Percentiles rank a stretch among this genome's conserved stretches.
Conservation (phyloP, 495 filamentous ascomycete species). For the Penicillium desertorum region DNA sequence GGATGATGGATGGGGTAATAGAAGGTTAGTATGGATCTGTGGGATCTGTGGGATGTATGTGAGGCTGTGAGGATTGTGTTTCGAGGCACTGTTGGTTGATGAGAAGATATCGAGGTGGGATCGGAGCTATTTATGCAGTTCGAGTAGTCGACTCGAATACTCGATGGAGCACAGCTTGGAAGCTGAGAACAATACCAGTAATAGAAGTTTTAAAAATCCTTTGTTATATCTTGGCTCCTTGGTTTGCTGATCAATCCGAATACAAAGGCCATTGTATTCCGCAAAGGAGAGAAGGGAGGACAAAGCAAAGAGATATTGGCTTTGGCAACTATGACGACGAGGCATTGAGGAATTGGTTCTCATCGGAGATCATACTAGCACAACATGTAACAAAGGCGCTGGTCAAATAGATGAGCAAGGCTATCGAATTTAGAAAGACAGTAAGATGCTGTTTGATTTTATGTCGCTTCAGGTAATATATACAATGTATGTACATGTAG, state of each 20-base stretch:
- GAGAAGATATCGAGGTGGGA: background rate
- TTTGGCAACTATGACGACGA: background rate
- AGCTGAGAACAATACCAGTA: background rate
- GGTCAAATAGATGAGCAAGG: background rate
- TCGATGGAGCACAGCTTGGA: background rate
- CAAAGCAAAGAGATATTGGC: background rate
- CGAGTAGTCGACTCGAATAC: background rate
- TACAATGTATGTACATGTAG: background rate
- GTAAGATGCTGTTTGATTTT: background rate
- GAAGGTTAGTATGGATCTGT: background rate
- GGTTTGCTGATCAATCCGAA: background rate
- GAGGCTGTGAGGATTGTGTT: background rate
- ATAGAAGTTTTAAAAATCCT: background rate
- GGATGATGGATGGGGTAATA: background rate
- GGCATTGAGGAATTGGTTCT: background rate
- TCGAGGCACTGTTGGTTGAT: background rate
- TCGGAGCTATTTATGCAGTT: slow-evolving; percentile 1
- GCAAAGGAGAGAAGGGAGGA: background rate
- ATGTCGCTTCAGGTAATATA: background rate
- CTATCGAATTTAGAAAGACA: background rate
- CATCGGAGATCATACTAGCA: background rate
- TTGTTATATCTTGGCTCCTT: background rate
- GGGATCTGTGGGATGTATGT: too few relatives aligned
- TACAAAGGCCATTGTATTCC: background rate
- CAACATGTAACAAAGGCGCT: background rate